Percentiles rank a stretch among this genome's conserved stretches.
Evolutionary conservation across 2,329 filamentous ascomycete species (phyloP).

Genomic region (Coniella lustricola): DNA sequence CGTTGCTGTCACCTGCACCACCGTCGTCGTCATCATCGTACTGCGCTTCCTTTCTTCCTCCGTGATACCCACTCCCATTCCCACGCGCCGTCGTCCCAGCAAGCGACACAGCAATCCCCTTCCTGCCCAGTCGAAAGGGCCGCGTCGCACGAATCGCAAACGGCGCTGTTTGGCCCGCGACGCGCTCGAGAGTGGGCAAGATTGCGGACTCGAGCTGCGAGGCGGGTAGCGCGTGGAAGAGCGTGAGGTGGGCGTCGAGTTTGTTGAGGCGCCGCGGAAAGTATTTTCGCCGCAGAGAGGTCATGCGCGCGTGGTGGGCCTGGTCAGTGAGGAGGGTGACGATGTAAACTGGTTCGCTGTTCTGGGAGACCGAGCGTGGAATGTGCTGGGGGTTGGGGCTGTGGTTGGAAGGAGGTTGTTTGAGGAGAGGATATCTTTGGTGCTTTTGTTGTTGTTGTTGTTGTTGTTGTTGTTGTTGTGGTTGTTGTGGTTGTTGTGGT

Average conservation of each 20-base stretch:
- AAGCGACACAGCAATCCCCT: constrained; percentile 3
- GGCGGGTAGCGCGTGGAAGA: constrained; percentile 13
- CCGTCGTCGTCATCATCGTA: no score
- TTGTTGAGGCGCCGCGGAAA: constrained; percentile 7
- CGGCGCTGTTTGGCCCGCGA: background rate
- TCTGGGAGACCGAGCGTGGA: background rate
- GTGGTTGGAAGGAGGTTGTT: background rate
- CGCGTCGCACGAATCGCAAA: background rate
- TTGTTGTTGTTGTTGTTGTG: no score
- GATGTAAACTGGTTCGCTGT: constrained; percentile 5
- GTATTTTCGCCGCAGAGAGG: constrained; percentile 4
- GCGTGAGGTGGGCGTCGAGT: constrained; percentile 8
- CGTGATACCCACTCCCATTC: no score
- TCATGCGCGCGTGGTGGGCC: constrained; percentile 6
- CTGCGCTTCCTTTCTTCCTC: no score
- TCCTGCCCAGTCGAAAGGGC: background rate
- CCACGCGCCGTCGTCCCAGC: background rate
- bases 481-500: no score
- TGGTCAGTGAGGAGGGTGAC: constrained; percentile 6
- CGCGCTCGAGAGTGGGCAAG: background rate
- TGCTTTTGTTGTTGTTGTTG: no score
- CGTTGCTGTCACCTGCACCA: background rate
- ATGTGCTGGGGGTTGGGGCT: background rate
- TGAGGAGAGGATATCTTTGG: background rate
- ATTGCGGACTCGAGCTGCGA: background rate